Base-by-base conservation (phyloP, 2,329 filamentous ascomycete genomes). In the Cryphonectria radicalis region DNA sequence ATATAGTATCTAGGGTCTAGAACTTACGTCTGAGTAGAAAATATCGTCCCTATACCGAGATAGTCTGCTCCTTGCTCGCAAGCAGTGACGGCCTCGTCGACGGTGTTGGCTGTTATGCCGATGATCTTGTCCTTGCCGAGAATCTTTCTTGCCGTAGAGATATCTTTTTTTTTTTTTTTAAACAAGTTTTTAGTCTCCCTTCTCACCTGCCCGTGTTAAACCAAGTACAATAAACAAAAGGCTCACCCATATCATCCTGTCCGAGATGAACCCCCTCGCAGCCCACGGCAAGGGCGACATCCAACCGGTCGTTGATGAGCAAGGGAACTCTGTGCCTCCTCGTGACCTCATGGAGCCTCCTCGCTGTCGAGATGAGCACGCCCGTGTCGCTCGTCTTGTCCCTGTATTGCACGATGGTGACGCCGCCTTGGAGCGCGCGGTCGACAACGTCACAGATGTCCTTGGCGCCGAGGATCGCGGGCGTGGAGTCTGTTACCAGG, bases 261-360 rank as follows among this genome's bases (percentile, higher is more conserved):
- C 96, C 96, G 66, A 98, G 88, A 80, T 98, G 96, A 11, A 97
- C 94, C 63, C 96, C 96, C 82, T 98, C 95, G 70, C 93, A 96
- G 17, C 90, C 93, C 60, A 95, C 88, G 19, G 94, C 94, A 25
- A 94, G 86, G 11, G 94, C 95, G 37, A 98, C 93, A 79, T 97
- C 95, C 7, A 98, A 88, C 17, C 95, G 90, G 80, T 98, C 96
- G 79, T 98, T 98, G 84, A 98, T 94, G 69, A 98, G 84, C 70
- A 98, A 87, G 42, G 95, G 95, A 3, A 97, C 89, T 22, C 85
- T 85, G 78, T 92, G 86, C 63, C 84, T 84, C 74, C 84, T 84
- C 28, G 94, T 95, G 73, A 96, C 83, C 53, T 83, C 80, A 79
- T 97, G 94, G 66, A 98, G 86, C 75, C 84, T 86, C 76, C 86